Evolutionary conservation across 495 filamentous ascomycete species (phyloP), one percentile per base, ranked within the genome.

Genomic region (Bombardia bombarda): DNA sequence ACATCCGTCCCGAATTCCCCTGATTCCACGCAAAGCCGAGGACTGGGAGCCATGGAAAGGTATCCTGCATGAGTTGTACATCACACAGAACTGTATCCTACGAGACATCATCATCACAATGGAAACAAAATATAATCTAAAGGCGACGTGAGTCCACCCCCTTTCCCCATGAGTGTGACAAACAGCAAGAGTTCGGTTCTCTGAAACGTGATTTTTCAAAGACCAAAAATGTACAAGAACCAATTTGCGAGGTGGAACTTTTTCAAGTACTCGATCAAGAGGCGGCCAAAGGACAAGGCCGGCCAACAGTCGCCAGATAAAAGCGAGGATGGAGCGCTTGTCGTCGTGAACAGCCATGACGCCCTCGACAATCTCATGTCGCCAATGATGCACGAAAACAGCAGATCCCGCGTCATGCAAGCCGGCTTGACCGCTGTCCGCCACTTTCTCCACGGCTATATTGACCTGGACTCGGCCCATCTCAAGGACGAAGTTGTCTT

Each of bases 211-310:
- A 5, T n/a, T 24, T 17, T 21, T 7, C 1, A 32, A 45, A 61
- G 55, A 12, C 53, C 57, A 6, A 62, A 60, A 36, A 62, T 62
- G 59, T 62, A 60, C 43, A 62, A 62, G 24, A 57, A 55, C 38
- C 59, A 62, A 24, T 53, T 62, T 21, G 49, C 52, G 0, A 33
- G 59, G 7, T 62, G 59, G 59, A 38, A 41, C 21, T 58, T 60
- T 43, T 58, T 58, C 50, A 62, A 62, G 46, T 61, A 61, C 18
- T 21, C 50, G 18, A 41, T 59, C 41, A 61, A 61, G 40, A 35
- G 31, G 13, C 46, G 56, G 14, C 47, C 53, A 19, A 40, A 39
- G 2, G 20, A 10, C 35, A 46, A 49, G 22, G 7, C 47, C 10
- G 42, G 37, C 46, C 9, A 33, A 31, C 32, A 1, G 31, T 39